A percentile compares a stretch with the other conserved stretches of the same genome.
These are phyloP conservation scores for Stromatinia cepivora DNA, from an alignment of 2,329 filamentous ascomycete species.

Conservation along the genomic window DNA sequence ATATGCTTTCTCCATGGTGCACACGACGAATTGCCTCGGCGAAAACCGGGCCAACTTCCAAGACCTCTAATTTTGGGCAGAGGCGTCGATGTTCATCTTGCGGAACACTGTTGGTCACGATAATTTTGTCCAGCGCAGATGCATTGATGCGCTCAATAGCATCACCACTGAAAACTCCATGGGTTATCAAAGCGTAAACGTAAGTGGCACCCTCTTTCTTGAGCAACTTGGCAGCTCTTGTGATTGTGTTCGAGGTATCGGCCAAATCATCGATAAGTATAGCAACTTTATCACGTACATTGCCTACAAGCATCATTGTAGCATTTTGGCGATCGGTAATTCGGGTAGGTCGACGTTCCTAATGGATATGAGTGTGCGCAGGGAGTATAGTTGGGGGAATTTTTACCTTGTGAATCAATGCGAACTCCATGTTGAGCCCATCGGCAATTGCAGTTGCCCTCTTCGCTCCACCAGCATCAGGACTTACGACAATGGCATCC, in stretches of 20 bases:
- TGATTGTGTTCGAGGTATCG: conserved; percentile 97
- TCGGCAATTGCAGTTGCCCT: conserved; percentile 94
- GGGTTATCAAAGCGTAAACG: conserved; percentile 90
- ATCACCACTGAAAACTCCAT: conserved; percentile 93
- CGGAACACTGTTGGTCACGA: conserved; percentile 94
- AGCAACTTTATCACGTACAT: conserved; percentile 76
- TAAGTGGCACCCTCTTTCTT: conserved; percentile 92
- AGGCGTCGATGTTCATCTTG: conserved; percentile 75
- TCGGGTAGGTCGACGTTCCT: conserved; percentile 87
- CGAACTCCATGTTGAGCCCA: conserved; percentile 89
- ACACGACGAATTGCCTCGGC: conserved; percentile 94
- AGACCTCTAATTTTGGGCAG: conserved; percentile 86
- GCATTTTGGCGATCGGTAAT: conserved; percentile 88
- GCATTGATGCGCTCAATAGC: conserved; percentile 93
- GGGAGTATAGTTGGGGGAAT: conserved; percentile 35
- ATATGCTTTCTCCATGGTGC: conserved; percentile 94
- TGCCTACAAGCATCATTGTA: conserved; percentile 93
- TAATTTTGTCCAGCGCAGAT: conserved; percentile 86
- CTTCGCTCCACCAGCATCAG: conserved; percentile 95
- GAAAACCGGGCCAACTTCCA: conserved; percentile 90
- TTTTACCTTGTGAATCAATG: conserved; percentile 92
- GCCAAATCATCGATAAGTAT: conserved; percentile 94
- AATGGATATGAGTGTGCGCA: conserved; percentile 41
- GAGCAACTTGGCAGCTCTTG: conserved; percentile 90
- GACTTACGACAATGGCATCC: conserved; percentile 89